These are phyloP conservation scores for Discostella stelligera DNA, from an alignment of 352 stramenopile genomes.

Conservation along the genomic window DNA sequence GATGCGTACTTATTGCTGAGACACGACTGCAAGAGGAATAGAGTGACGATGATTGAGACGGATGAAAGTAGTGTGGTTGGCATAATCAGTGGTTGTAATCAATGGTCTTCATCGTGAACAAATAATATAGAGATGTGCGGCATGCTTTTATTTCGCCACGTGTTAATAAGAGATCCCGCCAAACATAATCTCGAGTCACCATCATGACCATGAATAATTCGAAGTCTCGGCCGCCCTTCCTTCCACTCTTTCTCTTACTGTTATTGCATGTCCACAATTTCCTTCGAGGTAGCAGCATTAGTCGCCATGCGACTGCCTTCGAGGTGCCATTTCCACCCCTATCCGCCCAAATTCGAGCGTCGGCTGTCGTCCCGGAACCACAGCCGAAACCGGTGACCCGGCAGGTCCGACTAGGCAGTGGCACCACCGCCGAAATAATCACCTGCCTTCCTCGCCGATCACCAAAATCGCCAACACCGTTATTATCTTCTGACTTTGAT, in stretches of 20 bases:
- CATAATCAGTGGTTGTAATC: background rate
- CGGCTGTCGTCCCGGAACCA: background rate
- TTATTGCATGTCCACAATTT: background rate
- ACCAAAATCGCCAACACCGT: background rate
- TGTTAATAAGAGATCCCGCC: too few species aligned
- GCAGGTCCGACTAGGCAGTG: constrained; percentile 32
- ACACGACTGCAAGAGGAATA: background rate
- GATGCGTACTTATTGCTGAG: background rate
- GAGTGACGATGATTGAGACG: background rate
- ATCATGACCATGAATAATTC: background rate
- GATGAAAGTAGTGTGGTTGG: background rate
- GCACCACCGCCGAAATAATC: constrained; percentile 41
- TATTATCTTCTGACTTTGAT: background rate
- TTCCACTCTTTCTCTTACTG: background rate
- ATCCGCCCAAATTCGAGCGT: constrained; percentile 28
- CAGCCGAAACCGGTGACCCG: constrained; percentile 12
- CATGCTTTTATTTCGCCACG: too few species aligned
- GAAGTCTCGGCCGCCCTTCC: background rate
- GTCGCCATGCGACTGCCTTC: constrained; percentile 7
- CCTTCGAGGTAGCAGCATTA: background rate
- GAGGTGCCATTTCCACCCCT: constrained; percentile 33
- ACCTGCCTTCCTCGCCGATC: constrained; percentile 19
- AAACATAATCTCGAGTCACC: too few species aligned
- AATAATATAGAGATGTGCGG: too few species aligned
- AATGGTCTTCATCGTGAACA: background rate